Evolutionary conservation across 345 rosid species (phyloP), one percentile per base, ranked within the genome.

Genomic region (Citrus cavaleriei): DNA sequence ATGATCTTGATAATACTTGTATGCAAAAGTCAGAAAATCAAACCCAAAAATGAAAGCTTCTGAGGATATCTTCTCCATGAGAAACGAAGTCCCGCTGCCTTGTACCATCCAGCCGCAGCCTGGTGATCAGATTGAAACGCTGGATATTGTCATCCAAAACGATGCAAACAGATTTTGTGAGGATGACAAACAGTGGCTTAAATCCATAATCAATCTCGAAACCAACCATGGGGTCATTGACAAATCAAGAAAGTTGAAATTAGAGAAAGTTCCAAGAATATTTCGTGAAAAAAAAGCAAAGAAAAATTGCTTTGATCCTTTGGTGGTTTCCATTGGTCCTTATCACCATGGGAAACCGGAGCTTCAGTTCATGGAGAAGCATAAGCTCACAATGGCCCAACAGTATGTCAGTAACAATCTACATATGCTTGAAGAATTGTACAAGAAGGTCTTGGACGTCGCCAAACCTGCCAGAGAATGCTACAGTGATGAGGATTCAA

Each of bases 291-390:
- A 1, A 46, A 4, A 68, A n/a, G 46, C 24, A 25, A 70, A 70
- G 58, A 6, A 37, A 1, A 73, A 72, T 28, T 77, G 78, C 38
- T 84, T 51, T 25, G 64, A 75, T 37, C 85, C 83, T 2, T 35
- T 30, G 24, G 66, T 77, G 61, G 58, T 84, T 35, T 55, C 81
- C 5, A 22, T 84, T 6, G 86, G 82, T 14, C 80, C 86, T 69
- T 46, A 81, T 9, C 85, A 79, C 68, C 85, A 74, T n/a, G 40
- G 5, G 3, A 28, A 77, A 3, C 60, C 57, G 34, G 9, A 30
- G 13, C 63, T 79, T 32, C n/a, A 46, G 42, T 6, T 25, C 16
- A 70, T 70, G 60, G 60, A 70, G 60, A 18, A 18, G 24, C 60
- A 70, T 21, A 70, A 70, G 37, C 2, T 8, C 7, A 28, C 37